phyloP scores from a whole-genome alignment of 2,329 filamentous ascomycete species.

The Fusarium neocosmosporiellum region DNA sequence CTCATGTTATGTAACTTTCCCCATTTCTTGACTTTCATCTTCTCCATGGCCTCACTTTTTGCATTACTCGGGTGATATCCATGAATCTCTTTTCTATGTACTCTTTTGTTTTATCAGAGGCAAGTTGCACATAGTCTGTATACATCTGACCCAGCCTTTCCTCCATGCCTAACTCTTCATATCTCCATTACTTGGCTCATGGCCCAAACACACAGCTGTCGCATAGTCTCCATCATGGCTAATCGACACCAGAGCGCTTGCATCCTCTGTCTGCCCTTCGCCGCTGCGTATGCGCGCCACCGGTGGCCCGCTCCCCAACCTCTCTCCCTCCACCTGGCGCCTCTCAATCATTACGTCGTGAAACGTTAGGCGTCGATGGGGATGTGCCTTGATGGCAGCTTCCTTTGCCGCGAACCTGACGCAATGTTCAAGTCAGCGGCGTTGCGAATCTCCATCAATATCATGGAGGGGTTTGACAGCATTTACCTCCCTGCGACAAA shows the following conservation, averaged over 20 bases:
- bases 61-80: background rate
- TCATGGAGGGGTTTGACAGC: background rate
- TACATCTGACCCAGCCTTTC: background rate
- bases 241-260: conserved; percentile 79
- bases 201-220: conserved; percentile 73
- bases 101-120: background rate
- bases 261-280: conserved; percentile 48
- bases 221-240: conserved; percentile 91
- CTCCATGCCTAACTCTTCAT: background rate
- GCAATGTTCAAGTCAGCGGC: conserved; percentile 10
- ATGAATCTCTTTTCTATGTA: background rate
- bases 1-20: background rate
- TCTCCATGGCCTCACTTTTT: background rate
- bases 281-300: conserved; percentile 55
- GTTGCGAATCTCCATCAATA: background rate
- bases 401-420: conserved; percentile 78
- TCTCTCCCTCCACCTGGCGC: conserved; percentile 36
- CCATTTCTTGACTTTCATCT: background rate
- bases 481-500: conserved; percentile 52
- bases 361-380: conserved; percentile 67
- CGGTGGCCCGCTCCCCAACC: conserved; percentile 55
- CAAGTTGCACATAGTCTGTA: background rate
- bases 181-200: conserved; percentile 29
- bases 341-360: conserved; percentile 67
- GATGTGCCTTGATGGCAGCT: conserved; percentile 78